These are phyloP conservation scores for Verticillium isaacii DNA, from an alignment of 2,329 filamentous ascomycete species.

Conservation along the genomic window DNA sequence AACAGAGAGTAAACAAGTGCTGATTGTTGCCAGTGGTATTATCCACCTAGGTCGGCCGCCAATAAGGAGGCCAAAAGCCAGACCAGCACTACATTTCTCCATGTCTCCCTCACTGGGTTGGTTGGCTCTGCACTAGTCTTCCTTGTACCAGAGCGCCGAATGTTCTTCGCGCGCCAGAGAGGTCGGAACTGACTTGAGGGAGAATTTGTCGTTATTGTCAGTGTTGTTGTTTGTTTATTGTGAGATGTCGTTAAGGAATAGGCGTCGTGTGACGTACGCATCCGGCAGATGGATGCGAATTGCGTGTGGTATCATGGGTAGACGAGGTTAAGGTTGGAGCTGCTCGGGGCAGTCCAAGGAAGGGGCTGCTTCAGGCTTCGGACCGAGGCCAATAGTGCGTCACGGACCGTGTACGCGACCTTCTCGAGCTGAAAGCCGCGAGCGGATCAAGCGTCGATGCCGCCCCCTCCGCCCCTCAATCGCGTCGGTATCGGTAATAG, in stretches of 20 bases:
- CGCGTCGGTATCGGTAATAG: neutral
- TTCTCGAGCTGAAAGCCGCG: neutral
- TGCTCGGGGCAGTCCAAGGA: neutral
- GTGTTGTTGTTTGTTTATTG: neutral
- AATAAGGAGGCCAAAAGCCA: neutral
- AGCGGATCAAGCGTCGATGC: neutral
- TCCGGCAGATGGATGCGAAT: neutral
- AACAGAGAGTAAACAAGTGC: neutral
- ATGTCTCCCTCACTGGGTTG: neutral
- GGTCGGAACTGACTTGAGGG: neutral
- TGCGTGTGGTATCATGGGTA: neutral
- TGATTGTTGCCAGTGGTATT: neutral
- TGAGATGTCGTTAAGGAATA: neutral
- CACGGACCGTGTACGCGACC: neutral
- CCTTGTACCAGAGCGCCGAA: neutral
- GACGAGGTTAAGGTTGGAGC: neutral
- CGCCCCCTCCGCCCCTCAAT: neutral
- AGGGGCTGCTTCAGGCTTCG: neutral
- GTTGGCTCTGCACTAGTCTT: neutral
- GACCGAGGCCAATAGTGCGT: neutral
- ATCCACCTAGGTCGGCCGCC: neutral
- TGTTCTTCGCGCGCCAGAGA: neutral
- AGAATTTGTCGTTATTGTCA: neutral
- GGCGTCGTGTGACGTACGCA: neutral
- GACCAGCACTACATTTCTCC: neutral